Base-by-base conservation (phyloP, 805 yeast species). In the Yarrowia hollandica region DNA sequence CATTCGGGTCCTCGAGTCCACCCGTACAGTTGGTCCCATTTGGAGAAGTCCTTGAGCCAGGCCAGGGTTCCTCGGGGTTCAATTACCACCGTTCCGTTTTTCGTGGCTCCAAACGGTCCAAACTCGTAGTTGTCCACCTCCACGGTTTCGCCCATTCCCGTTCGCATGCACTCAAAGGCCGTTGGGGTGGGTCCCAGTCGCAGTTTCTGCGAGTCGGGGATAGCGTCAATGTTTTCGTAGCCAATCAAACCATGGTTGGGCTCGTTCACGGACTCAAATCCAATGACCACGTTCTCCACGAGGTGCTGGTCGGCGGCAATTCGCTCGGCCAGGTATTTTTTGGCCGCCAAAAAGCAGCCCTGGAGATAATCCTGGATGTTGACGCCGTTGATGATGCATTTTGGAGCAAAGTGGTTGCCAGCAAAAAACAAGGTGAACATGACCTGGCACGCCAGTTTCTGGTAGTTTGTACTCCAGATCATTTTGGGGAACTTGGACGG, bases 381-480 rank as follows among this genome's bases (percentile, higher is more conserved):
- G 11, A 74, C 74, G 11, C 84, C 91, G 68, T 89, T 79, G 23
- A 91, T 77, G 2, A 75, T 73, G 60, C 89, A 82, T 60, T 85
- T 79, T 0, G 97, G 96, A 23, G 91, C 87, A 71, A 81, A 88
- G 19, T 74, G 71, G 57, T 78, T 78, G 1, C 97, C 97, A 2
- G 86, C 84, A 72, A 88, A 91, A 66, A 90, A 90, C 65, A 88
- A 69, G 0, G 96, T 87, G 70, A 90, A 90, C 96, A 90, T 88
- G n/a, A 88, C 83, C 62, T 82, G 81, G 33, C 86, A 76, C 1
- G 88, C 96, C 52, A 90, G 74, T 30, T 92, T 76, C 61, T 75
- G 80, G 67, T 89, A 90, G 71, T 90, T 90, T 1, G 96, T 82
- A 0, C 96, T 83, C 97, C 97, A 90, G 39, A 90, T 76, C 97